Percentiles rank a stretch among this genome's conserved stretches.
phyloP scores from a whole-genome alignment of 225 moss, liverwort and hornwort genomes.

The Rhytidiadelphus loreus region DNA sequence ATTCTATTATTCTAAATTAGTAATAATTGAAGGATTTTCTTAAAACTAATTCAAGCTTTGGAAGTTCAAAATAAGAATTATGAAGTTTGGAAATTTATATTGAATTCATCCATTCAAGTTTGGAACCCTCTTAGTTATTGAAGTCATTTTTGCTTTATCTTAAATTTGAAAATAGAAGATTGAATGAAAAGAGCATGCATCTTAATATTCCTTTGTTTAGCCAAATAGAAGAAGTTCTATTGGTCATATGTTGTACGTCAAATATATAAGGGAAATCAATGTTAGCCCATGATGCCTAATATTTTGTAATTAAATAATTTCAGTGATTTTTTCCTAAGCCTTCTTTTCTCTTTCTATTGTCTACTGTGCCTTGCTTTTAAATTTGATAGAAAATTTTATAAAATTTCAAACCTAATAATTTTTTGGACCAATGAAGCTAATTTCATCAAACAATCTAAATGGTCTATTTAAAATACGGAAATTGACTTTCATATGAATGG shows the following conservation, averaged over 20 bases:
- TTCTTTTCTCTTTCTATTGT: neutral
- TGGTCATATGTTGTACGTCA: neutral
- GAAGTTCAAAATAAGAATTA: neutral
- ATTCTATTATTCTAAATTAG: neutral
- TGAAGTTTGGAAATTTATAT: neutral
- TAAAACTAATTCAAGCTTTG: neutral
- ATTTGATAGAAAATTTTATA: neutral
- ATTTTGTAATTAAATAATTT: neutral
- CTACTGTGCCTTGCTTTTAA: neutral
- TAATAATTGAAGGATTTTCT: neutral
- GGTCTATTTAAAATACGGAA: neutral
- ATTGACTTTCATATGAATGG: neutral
- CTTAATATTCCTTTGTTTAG: neutral
- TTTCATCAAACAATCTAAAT: neutral
- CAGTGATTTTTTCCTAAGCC: neutral
- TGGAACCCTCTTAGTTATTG: neutral
- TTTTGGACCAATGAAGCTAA: neutral
- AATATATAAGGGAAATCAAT: neutral
- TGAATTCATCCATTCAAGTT: neutral
- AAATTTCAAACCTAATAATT: neutral
- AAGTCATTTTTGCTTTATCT: neutral
- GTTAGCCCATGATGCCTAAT: accelerated
- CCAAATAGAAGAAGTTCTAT: neutral
- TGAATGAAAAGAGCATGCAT: neutral
- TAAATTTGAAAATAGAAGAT: neutral